Evolutionary conservation across 2,329 filamentous ascomycete species (phyloP).

Genomic region (Endothia cerciana): DNA sequence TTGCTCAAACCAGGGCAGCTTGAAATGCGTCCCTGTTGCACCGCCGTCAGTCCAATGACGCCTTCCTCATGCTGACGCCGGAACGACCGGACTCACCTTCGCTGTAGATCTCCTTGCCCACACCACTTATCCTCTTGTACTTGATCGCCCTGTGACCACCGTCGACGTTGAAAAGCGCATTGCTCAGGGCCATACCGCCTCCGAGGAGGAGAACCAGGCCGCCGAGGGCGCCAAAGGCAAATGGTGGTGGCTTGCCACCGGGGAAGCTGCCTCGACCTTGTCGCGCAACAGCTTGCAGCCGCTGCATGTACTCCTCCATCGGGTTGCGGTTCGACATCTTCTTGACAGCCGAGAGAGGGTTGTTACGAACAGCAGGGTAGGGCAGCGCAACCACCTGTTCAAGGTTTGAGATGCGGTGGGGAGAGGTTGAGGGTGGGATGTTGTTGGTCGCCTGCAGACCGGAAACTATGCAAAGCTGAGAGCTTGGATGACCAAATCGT

Average conservation of each 20-base stretch:
- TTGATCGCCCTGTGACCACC: constrained; percentile 99
- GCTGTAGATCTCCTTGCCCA: constrained; percentile 92
- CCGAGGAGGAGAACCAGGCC: constrained; percentile 51
- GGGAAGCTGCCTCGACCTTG: constrained; percentile 46
- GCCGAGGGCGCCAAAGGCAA: constrained; percentile 45
- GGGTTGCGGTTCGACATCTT: constrained; percentile 44
- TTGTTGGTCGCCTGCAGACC: constrained; percentile 12
- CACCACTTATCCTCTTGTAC: constrained; percentile 89
- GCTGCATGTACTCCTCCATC: constrained; percentile 55
- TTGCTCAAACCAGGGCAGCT: constrained; percentile 96
- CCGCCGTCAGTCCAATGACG: not conserved
- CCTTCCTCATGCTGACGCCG: not conserved
- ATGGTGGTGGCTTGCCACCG: constrained; percentile 48
- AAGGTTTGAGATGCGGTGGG: no score
- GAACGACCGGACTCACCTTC: constrained; percentile 68
- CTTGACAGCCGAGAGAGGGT: constrained; percentile 27
- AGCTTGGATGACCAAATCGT: constrained; percentile 12
- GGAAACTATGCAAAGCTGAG: constrained; percentile 11
- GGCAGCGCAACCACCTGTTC: constrained; percentile 4
- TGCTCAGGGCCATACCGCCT: constrained; percentile 57
- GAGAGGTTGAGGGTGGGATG: not conserved
- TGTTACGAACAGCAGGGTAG: not conserved
- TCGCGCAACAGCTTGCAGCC: constrained; percentile 54
- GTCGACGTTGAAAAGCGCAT: constrained; percentile 81
- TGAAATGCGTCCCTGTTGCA: constrained; percentile 79